Percentiles rank a stretch among this genome's conserved stretches.
Evolutionary conservation across 805 yeast genomes (phyloP).

Genomic region (Cyberlindnera petersonii): DNA sequence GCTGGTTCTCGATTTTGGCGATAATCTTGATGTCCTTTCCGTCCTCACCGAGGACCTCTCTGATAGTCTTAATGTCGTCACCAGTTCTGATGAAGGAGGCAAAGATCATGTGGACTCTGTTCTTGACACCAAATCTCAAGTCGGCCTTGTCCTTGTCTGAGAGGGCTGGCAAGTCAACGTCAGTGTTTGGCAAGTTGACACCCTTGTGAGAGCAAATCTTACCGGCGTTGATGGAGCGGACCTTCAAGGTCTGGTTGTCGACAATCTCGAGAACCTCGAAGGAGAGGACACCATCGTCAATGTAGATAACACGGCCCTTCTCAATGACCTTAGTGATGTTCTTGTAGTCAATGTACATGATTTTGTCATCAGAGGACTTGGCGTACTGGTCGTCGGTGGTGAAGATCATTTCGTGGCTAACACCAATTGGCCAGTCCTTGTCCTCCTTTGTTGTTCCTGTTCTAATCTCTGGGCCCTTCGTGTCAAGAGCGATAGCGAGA

Average conservation of each 20-base stretch:
- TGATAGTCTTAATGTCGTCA: slow-evolving; percentile 82
- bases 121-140: slow-evolving; percentile 92
- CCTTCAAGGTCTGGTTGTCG: slow-evolving; percentile 79
- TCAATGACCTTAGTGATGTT: slow-evolving; percentile 94
- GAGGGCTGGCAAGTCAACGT: slow-evolving; percentile 96
- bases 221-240: slow-evolving; percentile 89
- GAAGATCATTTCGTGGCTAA: slow-evolving; percentile 89
- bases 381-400: slow-evolving; percentile 84
- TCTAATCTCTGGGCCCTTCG: slow-evolving; percentile 99
- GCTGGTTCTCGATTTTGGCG: slow-evolving; percentile 98
- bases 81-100: slow-evolving; percentile 98
- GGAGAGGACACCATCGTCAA: slow-evolving; percentile 97
- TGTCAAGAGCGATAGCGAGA: slow-evolving; percentile 95
- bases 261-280: slow-evolving; percentile 85
- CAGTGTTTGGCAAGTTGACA: slow-evolving; percentile 98
- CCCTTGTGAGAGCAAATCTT: slow-evolving; percentile 97
- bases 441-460: slow-evolving; percentile 89
- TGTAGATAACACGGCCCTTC: slow-evolving; percentile 84
- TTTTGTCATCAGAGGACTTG: slow-evolving; percentile 65
- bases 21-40: slow-evolving; percentile 96
- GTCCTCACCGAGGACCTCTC: slow-evolving; percentile 93
- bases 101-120: slow-evolving; percentile 96
- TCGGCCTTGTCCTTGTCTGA: slow-evolving; percentile 95
- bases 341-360: slow-evolving; percentile 90
- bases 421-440: slow-evolving; percentile 74